Percentiles rank a stretch among this genome's conserved stretches.
Conservation (phyloP, 371 early-diverging fungal genomes). For the Mucor piriformis region DNA sequence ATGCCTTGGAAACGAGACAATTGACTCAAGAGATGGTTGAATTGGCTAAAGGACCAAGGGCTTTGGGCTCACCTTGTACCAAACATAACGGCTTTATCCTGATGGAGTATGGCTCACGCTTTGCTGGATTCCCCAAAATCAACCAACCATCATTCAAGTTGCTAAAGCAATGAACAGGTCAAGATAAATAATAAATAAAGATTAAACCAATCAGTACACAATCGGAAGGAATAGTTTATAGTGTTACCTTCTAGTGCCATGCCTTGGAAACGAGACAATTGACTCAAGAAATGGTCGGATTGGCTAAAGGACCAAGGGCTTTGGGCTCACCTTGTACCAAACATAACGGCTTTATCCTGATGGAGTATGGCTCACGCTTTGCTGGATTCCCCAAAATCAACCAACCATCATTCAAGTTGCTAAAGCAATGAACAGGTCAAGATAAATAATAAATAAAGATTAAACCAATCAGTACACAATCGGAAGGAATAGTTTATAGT, state of each 20-base stretch:
- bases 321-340: conserved; percentile 17
- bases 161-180: conserved; percentile 5
- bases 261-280: conserved; percentile 10
- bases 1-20: conserved; percentile 10
- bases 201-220: conserved; percentile 6
- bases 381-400: conserved; percentile 16
- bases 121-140: conserved; percentile 17
- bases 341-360: conserved; percentile 17
- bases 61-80: conserved; percentile 16
- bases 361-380: conserved; percentile 16
- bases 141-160: conserved; percentile 14
- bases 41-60: conserved; percentile 19
- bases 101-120: conserved; percentile 16
- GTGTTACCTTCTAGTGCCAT: conserved; percentile 13
- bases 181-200: too few species aligned
- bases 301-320: conserved; percentile 17
- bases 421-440: conserved; percentile 4
- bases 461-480: conserved; percentile 7
- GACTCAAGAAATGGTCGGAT: conserved; percentile 15
- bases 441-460: too few species aligned
- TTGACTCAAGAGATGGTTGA: conserved; percentile 15
- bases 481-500: conserved; percentile 7
- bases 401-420: conserved; percentile 13
- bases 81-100: conserved; percentile 16
- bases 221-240: conserved; percentile 6